A percentile compares a stretch with the other conserved stretches of the same genome.
Conservation (phyloP, 1,284 basidiomycete species). For the Gomphus sp. region DNA sequence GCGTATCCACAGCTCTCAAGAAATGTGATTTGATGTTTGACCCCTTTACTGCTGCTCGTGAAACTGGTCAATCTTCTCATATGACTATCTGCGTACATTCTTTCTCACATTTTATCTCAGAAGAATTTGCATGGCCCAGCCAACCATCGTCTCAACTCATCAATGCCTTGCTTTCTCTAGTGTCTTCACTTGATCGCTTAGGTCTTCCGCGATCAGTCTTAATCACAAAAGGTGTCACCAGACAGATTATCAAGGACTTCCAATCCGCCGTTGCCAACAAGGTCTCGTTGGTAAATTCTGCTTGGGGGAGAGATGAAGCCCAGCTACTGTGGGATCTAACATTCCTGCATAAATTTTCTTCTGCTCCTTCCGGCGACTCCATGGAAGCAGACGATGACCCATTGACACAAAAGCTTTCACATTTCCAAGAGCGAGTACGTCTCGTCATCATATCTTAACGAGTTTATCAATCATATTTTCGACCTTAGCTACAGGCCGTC, state of each 20-base stretch:
- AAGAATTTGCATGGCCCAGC: slow-evolving; percentile 17
- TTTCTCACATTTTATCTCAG: slow-evolving; percentile 12
- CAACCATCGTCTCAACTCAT: slow-evolving; percentile 47
- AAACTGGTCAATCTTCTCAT: background rate
- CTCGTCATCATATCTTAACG: background rate
- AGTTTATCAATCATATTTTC: background rate
- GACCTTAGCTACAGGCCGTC: slow-evolving; percentile 3
- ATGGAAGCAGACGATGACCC: slow-evolving; percentile 22
- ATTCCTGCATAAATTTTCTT: slow-evolving; percentile 35
- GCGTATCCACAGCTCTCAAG: slow-evolving; percentile 23
- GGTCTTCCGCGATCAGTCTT: slow-evolving; percentile 21
- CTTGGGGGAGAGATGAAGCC: slow-evolving; percentile 15
- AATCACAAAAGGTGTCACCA: slow-evolving; percentile 20
- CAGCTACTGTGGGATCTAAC: slow-evolving; percentile 36
- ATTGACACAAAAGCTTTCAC: slow-evolving; percentile 23
- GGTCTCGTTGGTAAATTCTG: background rate
- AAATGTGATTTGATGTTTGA: slow-evolving; percentile 7
- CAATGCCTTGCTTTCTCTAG: slow-evolving; percentile 45
- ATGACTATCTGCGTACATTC: background rate
- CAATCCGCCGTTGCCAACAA: slow-evolving; percentile 9
- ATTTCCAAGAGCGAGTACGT: slow-evolving; percentile 21
- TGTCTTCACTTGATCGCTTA: slow-evolving; percentile 43
- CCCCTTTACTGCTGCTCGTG: background rate
- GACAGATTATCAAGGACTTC: slow-evolving; percentile 22
- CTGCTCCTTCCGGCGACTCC: slow-evolving; percentile 26